Percentiles rank a stretch among this genome's conserved stretches.
phyloP scores from a whole-genome alignment of 352 stramenopile genomes.

The Halophytophthora polymorphica region DNA sequence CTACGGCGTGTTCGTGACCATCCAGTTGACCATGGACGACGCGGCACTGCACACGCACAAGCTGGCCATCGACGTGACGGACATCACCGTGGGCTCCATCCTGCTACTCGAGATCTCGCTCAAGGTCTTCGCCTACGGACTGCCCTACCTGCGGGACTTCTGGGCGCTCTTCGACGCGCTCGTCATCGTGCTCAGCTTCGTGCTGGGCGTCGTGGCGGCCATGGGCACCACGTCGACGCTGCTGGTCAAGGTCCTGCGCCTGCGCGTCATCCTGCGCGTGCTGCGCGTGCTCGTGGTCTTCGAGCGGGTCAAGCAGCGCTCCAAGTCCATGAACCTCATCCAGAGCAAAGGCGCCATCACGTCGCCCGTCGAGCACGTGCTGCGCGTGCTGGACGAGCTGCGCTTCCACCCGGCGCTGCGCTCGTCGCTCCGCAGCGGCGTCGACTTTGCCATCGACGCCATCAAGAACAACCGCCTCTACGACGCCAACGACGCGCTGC shows the following conservation, averaged over 20 bases:
- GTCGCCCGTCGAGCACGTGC: conserved; percentile 76
- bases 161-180: conserved; percentile 82
- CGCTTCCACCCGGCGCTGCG: conserved; percentile 71
- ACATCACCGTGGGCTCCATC: conserved; percentile 83
- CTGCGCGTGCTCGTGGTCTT: conserved; percentile 85
- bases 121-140: conserved; percentile 77
- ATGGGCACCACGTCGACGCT: conserved; percentile 51
- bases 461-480: conserved; percentile 88
- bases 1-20: conserved; percentile 81
- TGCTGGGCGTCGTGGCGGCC: conserved; percentile 63
- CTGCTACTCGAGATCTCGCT: conserved; percentile 76
- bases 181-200: conserved; percentile 78
- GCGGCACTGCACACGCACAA: conserved; percentile 53
- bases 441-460: conserved; percentile 80
- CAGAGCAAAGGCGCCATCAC: conserved; percentile 66
- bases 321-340: conserved; percentile 67
- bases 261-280: conserved; percentile 77
- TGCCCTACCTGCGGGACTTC: conserved; percentile 56
- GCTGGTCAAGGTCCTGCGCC: conserved; percentile 65
- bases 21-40: conserved; percentile 79
- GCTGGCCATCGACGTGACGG: conserved; percentile 66
- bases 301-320: conserved; percentile 81
- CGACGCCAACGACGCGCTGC: conserved; percentile 69
- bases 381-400: conserved; percentile 72
- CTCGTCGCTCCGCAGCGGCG: conserved; percentile 42